Evolutionary conservation across 148 eudicot genomes (phyloP).

Genomic region (Polygonum aviculare): DNA sequence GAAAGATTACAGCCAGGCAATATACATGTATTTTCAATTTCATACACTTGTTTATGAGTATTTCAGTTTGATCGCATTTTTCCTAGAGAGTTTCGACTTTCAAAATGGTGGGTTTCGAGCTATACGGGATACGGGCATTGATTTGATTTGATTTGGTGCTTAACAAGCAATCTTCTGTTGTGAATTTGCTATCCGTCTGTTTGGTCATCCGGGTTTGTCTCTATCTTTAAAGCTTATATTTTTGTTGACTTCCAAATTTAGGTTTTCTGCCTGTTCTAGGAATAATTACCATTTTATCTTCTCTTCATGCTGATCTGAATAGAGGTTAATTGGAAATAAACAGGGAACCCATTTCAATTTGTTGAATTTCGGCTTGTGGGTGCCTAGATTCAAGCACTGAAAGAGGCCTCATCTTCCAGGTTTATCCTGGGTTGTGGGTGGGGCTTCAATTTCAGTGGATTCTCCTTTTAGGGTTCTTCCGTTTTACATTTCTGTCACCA

Average conservation of each 20-base stretch:
- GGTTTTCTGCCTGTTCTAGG: conserved; percentile 20
- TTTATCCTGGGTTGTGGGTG: background rate
- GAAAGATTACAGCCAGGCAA: background rate
- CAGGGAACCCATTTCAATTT: background rate
- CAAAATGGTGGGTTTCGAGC: background rate
- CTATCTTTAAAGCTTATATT: conserved; percentile 11
- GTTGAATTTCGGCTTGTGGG: conserved; percentile 7
- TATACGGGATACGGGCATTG: background rate
- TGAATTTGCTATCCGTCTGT: conserved; percentile 6
- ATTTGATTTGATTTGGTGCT: conserved; percentile 9
- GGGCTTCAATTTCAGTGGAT: conserved; percentile 8
- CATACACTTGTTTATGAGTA: background rate
- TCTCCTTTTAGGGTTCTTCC: conserved; percentile 12
- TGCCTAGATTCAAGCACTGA: background rate
- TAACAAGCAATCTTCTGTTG: background rate
- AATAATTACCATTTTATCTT: conserved; percentile 16
- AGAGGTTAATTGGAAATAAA: background rate
- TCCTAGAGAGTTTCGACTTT: background rate
- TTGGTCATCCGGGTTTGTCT: conserved; percentile 39
- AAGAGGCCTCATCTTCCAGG: conserved; percentile 1
- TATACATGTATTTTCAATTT: background rate
- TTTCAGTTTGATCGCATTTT: background rate
- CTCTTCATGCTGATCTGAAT: conserved; percentile 10
- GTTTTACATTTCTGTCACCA: background rate
- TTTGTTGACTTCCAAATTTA: conserved; percentile 9